phyloP scores from a whole-genome alignment of 805 yeast genomes.

The Wickerhamiella bombiphila region DNA sequence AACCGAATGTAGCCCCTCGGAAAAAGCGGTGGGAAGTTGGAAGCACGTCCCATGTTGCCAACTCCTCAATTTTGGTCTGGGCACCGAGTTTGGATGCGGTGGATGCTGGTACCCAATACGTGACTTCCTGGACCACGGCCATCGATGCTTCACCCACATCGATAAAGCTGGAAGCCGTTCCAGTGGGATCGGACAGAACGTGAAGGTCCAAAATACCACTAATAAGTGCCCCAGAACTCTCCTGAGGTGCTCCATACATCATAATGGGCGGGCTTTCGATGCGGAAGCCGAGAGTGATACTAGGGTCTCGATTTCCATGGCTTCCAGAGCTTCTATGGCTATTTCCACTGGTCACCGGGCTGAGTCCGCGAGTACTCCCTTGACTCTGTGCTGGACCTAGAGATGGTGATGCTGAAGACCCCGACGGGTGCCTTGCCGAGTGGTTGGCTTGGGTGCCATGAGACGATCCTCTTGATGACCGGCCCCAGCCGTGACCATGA shows the following conservation, averaged over 20 bases:
- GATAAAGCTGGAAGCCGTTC: constrained; percentile 39
- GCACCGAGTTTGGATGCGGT: constrained; percentile 12
- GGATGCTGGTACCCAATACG: constrained; percentile 11
- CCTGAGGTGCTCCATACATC: constrained; percentile 62
- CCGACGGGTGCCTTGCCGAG: too few species aligned
- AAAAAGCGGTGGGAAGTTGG: constrained; percentile 38
- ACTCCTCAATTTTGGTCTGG: constrained; percentile 28
- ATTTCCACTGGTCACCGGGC: background rate
- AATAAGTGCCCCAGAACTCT: constrained; percentile 72
- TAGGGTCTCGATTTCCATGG: too few species aligned
- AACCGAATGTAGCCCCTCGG: constrained; percentile 59
- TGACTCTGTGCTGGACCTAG: too few species aligned
- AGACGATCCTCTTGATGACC: too few species aligned
- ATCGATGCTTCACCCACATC: constrained; percentile 14
- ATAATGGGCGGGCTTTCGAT: constrained; percentile 87
- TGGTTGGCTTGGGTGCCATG: too few species aligned
- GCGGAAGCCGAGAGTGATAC: constrained; percentile 7
- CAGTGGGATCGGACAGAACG: constrained; percentile 29
- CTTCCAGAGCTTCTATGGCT: background rate
- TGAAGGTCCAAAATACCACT: constrained; percentile 57
- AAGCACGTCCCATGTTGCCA: constrained; percentile 84
- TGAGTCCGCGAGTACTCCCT: too few species aligned
- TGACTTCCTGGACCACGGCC: constrained; percentile 52
- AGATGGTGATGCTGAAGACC: too few species aligned
- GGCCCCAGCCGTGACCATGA: constrained; percentile 1